These are phyloP conservation scores for Melaleuca quinquenervia DNA, from an alignment of 345 rosid species.

Conservation along the genomic window DNA sequence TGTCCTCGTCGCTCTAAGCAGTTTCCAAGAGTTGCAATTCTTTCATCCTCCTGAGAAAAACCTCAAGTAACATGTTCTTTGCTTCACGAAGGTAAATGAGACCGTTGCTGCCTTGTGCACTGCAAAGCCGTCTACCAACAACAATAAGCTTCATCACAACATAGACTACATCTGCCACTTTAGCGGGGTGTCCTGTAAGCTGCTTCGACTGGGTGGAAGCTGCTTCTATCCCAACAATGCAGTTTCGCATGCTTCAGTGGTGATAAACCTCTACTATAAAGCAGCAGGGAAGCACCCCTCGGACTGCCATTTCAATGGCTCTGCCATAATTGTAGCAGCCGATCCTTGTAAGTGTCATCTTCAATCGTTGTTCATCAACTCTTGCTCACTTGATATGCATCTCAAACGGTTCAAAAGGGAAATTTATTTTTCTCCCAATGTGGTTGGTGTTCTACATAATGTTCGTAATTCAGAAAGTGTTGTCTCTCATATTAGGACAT, in stretches of 20 bases:
- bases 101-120: constrained; percentile 2
- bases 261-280: constrained; percentile 6
- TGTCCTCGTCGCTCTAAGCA: not conserved
- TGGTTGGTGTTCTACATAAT: not conserved
- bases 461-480: not conserved
- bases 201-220: constrained; percentile 5
- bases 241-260: not conserved
- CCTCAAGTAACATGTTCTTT: not conserved
- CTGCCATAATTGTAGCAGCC: not conserved
- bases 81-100: not conserved
- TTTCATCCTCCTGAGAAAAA: not conserved
- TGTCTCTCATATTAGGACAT: not conserved
- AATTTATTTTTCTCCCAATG: not conserved
- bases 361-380: not conserved
- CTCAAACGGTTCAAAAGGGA: not conserved
- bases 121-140: not conserved
- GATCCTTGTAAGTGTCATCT: constrained; percentile 3
- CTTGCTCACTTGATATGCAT: not conserved
- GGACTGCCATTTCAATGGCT: constrained; percentile 3
- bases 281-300: constrained; percentile 2
- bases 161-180: constrained; percentile 1
- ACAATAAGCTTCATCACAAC: not conserved
- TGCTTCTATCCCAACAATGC: constrained; percentile 1
- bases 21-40: not conserved
- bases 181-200: not conserved